Evolutionary conservation across 495 filamentous ascomycete genomes (phyloP), one percentile per base, ranked within the genome.

Genomic region (Haplographium delicatum): DNA sequence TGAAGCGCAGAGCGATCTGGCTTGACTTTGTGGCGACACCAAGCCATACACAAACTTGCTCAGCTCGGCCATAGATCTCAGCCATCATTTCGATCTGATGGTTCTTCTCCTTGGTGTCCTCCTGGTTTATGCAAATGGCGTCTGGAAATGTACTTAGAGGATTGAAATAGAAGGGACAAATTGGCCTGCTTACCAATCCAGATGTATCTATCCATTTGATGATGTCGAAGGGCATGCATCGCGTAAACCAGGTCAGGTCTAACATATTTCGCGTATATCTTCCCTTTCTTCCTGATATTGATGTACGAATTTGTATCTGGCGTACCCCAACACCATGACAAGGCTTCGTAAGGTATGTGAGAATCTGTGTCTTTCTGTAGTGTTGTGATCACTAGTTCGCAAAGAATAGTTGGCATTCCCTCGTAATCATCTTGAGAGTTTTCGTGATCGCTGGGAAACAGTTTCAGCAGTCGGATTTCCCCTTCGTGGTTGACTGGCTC

Each of bases 41-140:
- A 18, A 69, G 56, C 65, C 65, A 69, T 22, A 66, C 50, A 27
- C 48, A 54, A 10, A 69, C 64, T 24, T 53, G 24, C 3, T 48
- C 11, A 20, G 63, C 56, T 23, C 47, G 19, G 1, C 44, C 57
- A 44, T 60, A 68, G 27, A 68, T 67, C 1, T 46, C 30, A 0
- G 57, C 42, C 61, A 68, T 67, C 57, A 61, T 51, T 20, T 53
- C 44, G 6, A 65, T 58, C 40, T 68, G 64, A 3, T 54, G 35
- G 24, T 53, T 56, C 33, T 62, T 54, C 45, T 69, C 48, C 19
- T 42, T 10, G 34, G 18, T 33, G 23, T 45, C 33, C 1, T 46
- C 25, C 33, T 56, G 48, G 30, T 49, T 39, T n/a, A 44, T 40
- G 35, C 35, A 39, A 19, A 39, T 39, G 18, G 35, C 35, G 22